Percentiles rank a stretch among this genome's conserved stretches.
phyloP scores from a whole-genome alignment of 306 rosid species.

The Cicer yamashitae region DNA sequence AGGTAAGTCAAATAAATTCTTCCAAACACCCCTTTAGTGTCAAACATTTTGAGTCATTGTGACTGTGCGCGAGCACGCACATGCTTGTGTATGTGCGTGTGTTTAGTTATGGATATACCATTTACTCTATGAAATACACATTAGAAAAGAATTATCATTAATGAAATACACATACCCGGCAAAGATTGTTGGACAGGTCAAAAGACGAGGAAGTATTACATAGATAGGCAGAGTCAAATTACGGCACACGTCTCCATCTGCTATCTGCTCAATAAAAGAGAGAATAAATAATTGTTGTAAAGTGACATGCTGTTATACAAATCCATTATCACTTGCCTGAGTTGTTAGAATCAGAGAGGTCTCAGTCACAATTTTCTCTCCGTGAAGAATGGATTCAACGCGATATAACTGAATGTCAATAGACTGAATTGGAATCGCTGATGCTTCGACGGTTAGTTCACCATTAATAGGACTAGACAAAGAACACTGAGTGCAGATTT shows the following conservation, averaged over 20 bases:
- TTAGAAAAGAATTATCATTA: neutral
- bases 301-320: constrained; percentile 19
- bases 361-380: constrained; percentile 83
- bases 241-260: constrained; percentile 81
- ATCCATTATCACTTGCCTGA: constrained; percentile 63
- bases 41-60: neutral
- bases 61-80: neutral
- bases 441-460: constrained; percentile 82
- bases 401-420: constrained; percentile 84
- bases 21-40: neutral
- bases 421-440: constrained; percentile 81
- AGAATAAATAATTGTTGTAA: constrained; percentile 28
- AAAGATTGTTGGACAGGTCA: constrained; percentile 85
- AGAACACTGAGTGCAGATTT: constrained; percentile 81
- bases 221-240: constrained; percentile 77
- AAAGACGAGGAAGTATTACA: constrained; percentile 81
- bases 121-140: constrained; percentile 8
- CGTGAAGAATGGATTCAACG: constrained; percentile 85
- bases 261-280: constrained; percentile 60
- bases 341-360: constrained; percentile 85
- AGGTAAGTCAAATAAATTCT: neutral
- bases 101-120: constrained; percentile 2
- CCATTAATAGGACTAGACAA: constrained; percentile 74
- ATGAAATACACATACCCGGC: constrained; percentile 77
- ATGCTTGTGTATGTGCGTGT: neutral